Conservation (phyloP, 257 asterid genomes). For the Lantana camara region DNA sequence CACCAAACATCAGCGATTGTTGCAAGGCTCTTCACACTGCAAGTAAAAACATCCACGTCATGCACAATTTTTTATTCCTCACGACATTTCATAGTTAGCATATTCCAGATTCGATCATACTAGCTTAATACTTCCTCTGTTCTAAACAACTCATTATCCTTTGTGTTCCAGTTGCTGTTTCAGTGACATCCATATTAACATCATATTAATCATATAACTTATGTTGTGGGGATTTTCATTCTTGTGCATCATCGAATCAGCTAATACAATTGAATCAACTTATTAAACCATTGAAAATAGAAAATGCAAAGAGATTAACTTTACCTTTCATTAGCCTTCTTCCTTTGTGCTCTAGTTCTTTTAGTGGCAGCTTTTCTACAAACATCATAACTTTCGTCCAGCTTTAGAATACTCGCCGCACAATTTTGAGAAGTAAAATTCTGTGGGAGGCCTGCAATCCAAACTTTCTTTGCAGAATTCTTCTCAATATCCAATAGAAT, state of each 20-base stretch:
- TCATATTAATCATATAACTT: too few species aligned
- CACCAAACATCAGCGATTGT: neutral
- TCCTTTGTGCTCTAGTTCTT: neutral
- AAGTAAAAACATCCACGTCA: too few species aligned
- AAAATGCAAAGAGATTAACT: neutral
- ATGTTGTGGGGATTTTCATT: too few species aligned
- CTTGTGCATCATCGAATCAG: too few species aligned
- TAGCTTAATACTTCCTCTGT: too few species aligned
- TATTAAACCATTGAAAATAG: neutral
- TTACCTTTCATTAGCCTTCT: slow-evolving; percentile 3
- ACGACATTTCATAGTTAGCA: too few species aligned
- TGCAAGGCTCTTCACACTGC: slow-evolving; percentile 8
- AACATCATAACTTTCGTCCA: neutral
- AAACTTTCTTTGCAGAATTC: neutral
- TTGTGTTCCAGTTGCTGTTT: too few species aligned
- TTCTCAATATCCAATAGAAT: slow-evolving; percentile 10
- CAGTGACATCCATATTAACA: too few species aligned
- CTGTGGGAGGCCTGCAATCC: neutral
- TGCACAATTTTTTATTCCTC: too few species aligned
- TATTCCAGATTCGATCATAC: too few species aligned
- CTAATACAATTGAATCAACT: too few species aligned
- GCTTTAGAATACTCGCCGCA: neutral
- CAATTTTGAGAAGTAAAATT: neutral
- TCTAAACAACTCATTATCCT: too few species aligned
- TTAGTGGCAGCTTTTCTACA: neutral